Evolutionary conservation across 495 filamentous ascomycete species (phyloP).

Genomic region (Neurospora sp.): DNA sequence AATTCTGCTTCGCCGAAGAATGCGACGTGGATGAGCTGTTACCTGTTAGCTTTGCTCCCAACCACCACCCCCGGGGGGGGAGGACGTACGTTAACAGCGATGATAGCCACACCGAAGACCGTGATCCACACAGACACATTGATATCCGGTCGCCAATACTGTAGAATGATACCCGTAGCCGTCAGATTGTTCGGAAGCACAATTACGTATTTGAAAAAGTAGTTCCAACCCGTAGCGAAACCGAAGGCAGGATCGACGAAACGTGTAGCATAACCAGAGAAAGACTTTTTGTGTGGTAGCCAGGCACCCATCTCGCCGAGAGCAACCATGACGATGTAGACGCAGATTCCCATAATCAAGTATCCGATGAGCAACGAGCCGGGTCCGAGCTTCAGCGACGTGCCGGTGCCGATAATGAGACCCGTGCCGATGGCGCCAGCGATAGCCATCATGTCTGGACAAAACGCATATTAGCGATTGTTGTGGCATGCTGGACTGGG

Average conservation of each 20-base stretch:
- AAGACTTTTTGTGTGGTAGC: conserved; percentile 50
- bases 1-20: conserved; percentile 80
- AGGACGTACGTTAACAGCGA: conserved; percentile 39
- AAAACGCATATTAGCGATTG: not conserved
- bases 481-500: not conserved
- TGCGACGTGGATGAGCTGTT: conserved; percentile 41
- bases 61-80: too few species aligned
- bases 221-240: conserved; percentile 31
- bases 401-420: conserved; percentile 22
- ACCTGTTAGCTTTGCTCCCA: not conserved
- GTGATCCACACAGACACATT: conserved; percentile 70
- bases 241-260: conserved; percentile 73
- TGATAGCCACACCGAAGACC: conserved; percentile 53
- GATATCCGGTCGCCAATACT: conserved; percentile 57
- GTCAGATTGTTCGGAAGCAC: conserved; percentile 71
- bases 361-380: conserved; percentile 61
- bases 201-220: conserved; percentile 58
- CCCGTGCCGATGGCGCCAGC: conserved; percentile 74
- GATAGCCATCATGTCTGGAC: conserved; percentile 58
- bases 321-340: conserved; percentile 38
- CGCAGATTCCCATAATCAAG: conserved; percentile 38
- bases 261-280: conserved; percentile 61
- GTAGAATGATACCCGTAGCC: conserved; percentile 59
- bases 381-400: conserved; percentile 34
- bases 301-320: conserved; percentile 56